Conservation (phyloP, 2,329 filamentous ascomycete species). For the Cytospora leucostoma region DNA sequence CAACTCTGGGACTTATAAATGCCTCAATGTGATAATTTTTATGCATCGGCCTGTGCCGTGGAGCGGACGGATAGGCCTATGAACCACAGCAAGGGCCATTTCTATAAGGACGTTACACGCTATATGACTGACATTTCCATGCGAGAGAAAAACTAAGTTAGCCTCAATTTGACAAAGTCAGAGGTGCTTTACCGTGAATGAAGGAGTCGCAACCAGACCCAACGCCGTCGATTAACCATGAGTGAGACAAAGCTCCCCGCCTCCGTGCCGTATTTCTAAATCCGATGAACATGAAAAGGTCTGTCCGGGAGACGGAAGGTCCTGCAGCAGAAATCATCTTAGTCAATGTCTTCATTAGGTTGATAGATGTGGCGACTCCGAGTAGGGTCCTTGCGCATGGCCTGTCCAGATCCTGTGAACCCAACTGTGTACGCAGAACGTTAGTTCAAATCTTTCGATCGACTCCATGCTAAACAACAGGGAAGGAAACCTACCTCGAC, state of each 20-base stretch:
- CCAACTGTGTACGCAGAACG: conserved; percentile 64
- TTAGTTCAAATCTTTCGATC: conserved; percentile 33
- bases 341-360: conserved; percentile 72
- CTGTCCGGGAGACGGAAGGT: conserved; percentile 27
- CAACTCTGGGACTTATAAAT: neutral
- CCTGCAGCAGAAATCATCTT: conserved; percentile 39
- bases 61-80: neutral
- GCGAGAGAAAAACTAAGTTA: conserved; percentile 26
- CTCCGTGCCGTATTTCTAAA: neutral
- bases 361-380: conserved; percentile 85
- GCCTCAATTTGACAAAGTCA: conserved; percentile 27
- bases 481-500: conserved; percentile 66
- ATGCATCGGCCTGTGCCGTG: neutral
- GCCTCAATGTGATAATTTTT: conserved; percentile 3
- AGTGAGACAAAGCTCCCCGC: neutral
- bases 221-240: conserved; percentile 23
- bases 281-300: conserved; percentile 6
- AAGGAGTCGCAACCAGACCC: conserved; percentile 26
- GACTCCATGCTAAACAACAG: neutral
- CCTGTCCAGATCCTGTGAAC: conserved; percentile 91
- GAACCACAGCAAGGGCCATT: conserved; percentile 6
- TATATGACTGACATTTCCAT: conserved; percentile 15
- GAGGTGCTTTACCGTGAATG: conserved; percentile 28
- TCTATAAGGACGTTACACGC: conserved; percentile 18
- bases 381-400: conserved; percentile 89